A percentile compares a stretch with the other conserved stretches of the same genome.
These are phyloP conservation scores for Rhodocollybia butyracea DNA, from an alignment of 768 basidiomycete genomes.

Conservation along the genomic window DNA sequence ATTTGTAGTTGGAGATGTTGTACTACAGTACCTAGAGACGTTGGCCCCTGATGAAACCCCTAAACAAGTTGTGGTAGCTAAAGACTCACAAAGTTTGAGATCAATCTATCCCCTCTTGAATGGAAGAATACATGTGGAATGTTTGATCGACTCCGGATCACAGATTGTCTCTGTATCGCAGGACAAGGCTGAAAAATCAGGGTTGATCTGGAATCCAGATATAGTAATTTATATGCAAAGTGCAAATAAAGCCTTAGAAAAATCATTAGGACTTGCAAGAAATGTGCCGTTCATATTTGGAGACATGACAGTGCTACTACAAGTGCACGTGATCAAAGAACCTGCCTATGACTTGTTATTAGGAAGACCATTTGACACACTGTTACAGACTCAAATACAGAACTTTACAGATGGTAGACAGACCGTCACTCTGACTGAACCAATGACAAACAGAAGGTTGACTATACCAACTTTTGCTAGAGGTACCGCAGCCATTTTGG, in stretches of 20 bases:
- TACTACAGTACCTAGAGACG: slow-evolving; percentile 1
- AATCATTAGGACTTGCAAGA: slow-evolving; percentile 18
- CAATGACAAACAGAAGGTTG: neutral
- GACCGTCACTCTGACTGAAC: neutral
- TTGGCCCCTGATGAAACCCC: neutral
- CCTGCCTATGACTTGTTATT: slow-evolving; percentile 26
- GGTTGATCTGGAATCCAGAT: slow-evolving; percentile 15
- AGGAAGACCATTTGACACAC: slow-evolving; percentile 12
- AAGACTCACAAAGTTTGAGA: slow-evolving; percentile 19
- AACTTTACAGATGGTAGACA: neutral
- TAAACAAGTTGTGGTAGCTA: slow-evolving; percentile 13
- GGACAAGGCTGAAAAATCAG: slow-evolving; percentile 15
- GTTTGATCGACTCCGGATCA: slow-evolving; percentile 22
- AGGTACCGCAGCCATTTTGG: neutral
- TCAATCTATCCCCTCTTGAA: slow-evolving; percentile 18
- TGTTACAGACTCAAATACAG: neutral
- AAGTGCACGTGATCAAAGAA: slow-evolving; percentile 21
- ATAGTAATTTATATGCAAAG: slow-evolving; percentile 20
- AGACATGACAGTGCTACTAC: slow-evolving; percentile 20
- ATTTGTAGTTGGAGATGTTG: slow-evolving; percentile 1
- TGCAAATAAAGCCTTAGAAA: slow-evolving; percentile 18
- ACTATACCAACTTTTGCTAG: neutral
- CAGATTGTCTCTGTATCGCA: slow-evolving; percentile 23
- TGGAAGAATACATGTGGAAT: slow-evolving; percentile 15
- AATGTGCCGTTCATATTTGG: slow-evolving; percentile 23